These are phyloP conservation scores for Daldinia decipiens DNA, from an alignment of 495 filamentous ascomycete genomes.

Conservation along the genomic window DNA sequence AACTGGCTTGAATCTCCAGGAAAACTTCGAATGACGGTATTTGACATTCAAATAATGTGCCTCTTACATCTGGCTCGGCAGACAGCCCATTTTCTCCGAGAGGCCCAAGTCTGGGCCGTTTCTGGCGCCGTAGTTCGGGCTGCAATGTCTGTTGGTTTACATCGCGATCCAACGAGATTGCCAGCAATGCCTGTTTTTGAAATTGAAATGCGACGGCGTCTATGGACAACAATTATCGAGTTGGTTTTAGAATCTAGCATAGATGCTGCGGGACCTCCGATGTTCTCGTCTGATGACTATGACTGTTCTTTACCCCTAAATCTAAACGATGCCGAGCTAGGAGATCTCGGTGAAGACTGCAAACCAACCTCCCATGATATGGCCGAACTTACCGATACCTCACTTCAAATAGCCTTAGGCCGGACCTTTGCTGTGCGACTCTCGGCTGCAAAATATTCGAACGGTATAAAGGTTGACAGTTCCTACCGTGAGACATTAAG, in stretches of 20 bases:
- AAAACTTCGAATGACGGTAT: slow-evolving; percentile 64
- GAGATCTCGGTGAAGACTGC: slow-evolving; percentile 2
- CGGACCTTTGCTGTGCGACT: slow-evolving; percentile 51
- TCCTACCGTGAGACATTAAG: slow-evolving; percentile 49
- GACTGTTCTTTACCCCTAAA: slow-evolving; percentile 67
- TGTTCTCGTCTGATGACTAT: slow-evolving; percentile 65
- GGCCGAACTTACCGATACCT: slow-evolving; percentile 41
- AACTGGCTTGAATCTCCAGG: slow-evolving; percentile 67
- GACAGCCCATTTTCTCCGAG: slow-evolving; percentile 57
- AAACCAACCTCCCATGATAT: neutral
- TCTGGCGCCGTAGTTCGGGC: slow-evolving; percentile 65
- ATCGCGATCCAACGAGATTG: slow-evolving; percentile 62
- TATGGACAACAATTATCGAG: slow-evolving; percentile 73
- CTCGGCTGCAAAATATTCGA: slow-evolving; percentile 51
- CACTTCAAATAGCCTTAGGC: slow-evolving; percentile 52
- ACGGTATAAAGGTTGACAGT: slow-evolving; percentile 42
- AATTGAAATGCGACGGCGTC: slow-evolving; percentile 70
- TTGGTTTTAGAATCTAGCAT: slow-evolving; percentile 68
- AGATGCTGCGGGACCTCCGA: slow-evolving; percentile 67
- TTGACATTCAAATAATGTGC: slow-evolving; percentile 64
- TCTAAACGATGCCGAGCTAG: slow-evolving; percentile 58
- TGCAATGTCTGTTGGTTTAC: slow-evolving; percentile 68
- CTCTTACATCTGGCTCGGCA: slow-evolving; percentile 68
- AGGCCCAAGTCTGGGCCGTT: slow-evolving; percentile 65
- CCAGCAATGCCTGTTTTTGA: slow-evolving; percentile 57